A percentile compares a stretch with the other conserved stretches of the same genome.
These are phyloP conservation scores for Psilocybe azurescens DNA, from an alignment of 768 basidiomycete genomes.

Conservation along the genomic window DNA sequence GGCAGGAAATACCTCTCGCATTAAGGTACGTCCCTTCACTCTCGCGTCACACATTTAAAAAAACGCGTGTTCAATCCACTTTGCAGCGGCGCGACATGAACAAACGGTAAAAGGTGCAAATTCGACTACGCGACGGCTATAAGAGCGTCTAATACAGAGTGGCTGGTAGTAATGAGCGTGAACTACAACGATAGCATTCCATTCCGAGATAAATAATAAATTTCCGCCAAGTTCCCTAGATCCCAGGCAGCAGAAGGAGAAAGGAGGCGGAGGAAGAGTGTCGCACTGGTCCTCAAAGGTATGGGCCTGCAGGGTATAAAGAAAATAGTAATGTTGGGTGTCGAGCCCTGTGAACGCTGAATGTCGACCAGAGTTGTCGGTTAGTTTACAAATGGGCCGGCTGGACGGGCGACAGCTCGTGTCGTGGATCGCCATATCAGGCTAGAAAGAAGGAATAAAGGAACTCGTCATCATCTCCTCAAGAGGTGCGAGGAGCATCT, in stretches of 20 bases:
- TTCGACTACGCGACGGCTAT: conserved; percentile 20
- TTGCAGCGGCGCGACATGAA: too few species aligned
- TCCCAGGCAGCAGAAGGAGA: not conserved
- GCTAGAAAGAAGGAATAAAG: not conserved
- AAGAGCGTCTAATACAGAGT: conserved; percentile 23
- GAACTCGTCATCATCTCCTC: not conserved
- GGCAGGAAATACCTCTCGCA: conserved; percentile 84
- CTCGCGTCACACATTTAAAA: not conserved
- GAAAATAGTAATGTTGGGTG: conserved; percentile 12
- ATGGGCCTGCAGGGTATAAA: conserved; percentile 28
- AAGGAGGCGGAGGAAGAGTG: not conserved
- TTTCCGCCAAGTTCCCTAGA: conserved; percentile 9
- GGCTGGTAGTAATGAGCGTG: conserved; percentile 19
- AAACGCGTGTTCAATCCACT: not conserved
- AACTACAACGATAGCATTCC: conserved; percentile 9
- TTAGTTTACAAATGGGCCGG: conserved; percentile 16
- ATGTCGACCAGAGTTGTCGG: conserved; percentile 4
- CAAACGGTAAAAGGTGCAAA: not conserved
- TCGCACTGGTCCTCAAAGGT: conserved; percentile 21
- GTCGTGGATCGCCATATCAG: not conserved
- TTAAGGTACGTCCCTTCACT: conserved; percentile 37
- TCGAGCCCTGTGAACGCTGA: conserved; percentile 1
- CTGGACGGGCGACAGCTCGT: not conserved
- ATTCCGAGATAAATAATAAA: conserved; percentile 22
- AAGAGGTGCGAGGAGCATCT: conserved; percentile 18